phyloP scores from a whole-genome alignment of 2,329 filamentous ascomycete genomes.

The Penicillium occitanis region DNA sequence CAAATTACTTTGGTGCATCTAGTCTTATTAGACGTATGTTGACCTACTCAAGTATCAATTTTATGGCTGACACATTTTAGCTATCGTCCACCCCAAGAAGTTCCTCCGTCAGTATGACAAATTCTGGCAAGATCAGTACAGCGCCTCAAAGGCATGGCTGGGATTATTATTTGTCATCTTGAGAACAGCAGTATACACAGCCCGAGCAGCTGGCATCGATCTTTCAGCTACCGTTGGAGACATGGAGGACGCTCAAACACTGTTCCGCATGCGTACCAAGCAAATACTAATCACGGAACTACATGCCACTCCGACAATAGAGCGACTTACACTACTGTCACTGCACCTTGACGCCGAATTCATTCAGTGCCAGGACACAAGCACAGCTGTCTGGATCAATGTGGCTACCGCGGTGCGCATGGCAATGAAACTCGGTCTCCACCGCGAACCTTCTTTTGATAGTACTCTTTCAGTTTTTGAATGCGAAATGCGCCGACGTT shows the following conservation, averaged over 20 bases:
- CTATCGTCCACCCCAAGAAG: constrained; percentile 20
- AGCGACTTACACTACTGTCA: constrained; percentile 58
- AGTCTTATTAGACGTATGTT: constrained; percentile 17
- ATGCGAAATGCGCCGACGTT: constrained; percentile 51
- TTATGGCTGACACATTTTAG: constrained; percentile 4
- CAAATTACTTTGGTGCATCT: constrained; percentile 17
- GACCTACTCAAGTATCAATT: too few species aligned
- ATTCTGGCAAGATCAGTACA: constrained; percentile 55
- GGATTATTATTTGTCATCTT: constrained; percentile 56
- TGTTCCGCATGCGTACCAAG: constrained; percentile 51
- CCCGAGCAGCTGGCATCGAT: constrained; percentile 56
- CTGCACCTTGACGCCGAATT: constrained; percentile 59
- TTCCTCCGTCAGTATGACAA: constrained; percentile 51
- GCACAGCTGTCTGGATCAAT: constrained; percentile 55
- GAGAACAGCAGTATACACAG: constrained; percentile 58
- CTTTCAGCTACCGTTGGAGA: constrained; percentile 57
- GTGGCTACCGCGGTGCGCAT: constrained; percentile 56
- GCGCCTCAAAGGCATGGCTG: constrained; percentile 54
- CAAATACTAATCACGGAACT: constrained; percentile 59
- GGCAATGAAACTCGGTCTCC: constrained; percentile 61
- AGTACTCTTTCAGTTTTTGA: constrained; percentile 54
- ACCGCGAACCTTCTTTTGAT: constrained; percentile 57
- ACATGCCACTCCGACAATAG: constrained; percentile 55
- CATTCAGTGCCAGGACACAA: constrained; percentile 54
- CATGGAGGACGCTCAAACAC: constrained; percentile 37